Base-by-base conservation (phyloP, 805 yeast species). In the Monosporozyma aerobia region DNA sequence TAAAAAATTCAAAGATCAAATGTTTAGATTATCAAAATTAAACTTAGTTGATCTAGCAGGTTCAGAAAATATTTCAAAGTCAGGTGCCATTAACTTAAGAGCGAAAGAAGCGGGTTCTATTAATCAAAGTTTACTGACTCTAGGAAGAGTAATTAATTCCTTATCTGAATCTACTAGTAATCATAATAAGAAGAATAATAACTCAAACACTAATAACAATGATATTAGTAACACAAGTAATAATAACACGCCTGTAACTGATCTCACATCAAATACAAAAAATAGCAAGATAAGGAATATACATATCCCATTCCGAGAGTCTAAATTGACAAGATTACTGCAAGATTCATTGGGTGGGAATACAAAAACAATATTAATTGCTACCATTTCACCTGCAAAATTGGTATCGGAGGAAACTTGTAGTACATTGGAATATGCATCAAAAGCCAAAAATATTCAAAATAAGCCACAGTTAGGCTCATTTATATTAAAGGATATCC, bases 41-140 rank as follows among this genome's bases (percentile, higher is more conserved):
- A 89, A 90, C 64, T 72, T 90, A 23, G 98, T 92, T 5, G 98
- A 92, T 71, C 74, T 92, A 57, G 99, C 98, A 0, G 98, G 99
- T 0, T 87, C 96, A 5, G 99, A 92, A 66, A 90, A 90, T 64
- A 84, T 92, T 51, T 80, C 78, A 59, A 74, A 89, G 60, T 87
- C 96, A 0, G 99, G 99, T 2, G 96, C 97, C 0, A 75, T 80
- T 25, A 82, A 86, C 58, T 85, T 81, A 63, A 76, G 96, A 45
- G 97, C 96, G 0, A 82, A 89, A 58, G 99, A 92, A 64, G 96
- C 97, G 0, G 97, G 97, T 0, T 81, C 88, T 19, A 90, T 90
- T 49, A 92, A 92, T 68, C 96, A 89, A 67, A 85, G 95, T 67
- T 73, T 92, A 50, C 71, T 92, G 39, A 84, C 97, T 0, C 74